Base-by-base conservation (phyloP, 345 rosid genomes). In the Salix dunnii region DNA sequence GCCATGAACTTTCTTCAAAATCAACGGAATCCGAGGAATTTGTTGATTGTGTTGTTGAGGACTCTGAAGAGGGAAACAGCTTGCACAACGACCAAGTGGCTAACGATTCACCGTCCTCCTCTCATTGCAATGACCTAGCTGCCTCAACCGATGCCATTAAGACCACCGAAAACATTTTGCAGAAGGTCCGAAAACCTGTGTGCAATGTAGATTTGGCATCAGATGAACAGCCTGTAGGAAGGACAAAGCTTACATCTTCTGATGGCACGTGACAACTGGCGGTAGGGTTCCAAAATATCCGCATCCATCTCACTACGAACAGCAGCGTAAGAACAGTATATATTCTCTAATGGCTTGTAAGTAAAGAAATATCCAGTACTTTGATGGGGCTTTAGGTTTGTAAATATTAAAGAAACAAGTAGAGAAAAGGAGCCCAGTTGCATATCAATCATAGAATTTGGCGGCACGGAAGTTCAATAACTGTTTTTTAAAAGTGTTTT, bases 41-140 rank as follows among this genome's bases (percentile, higher is more conserved):
- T 55, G 67, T 67, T 35, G 71, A 35, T 40, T 66, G 27, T 72
- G 36, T 82, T 13, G 74, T 85, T 64, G 81, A 83, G 43, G 84
- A 83, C 73, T 86, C 84, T 23, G 43, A 61, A 38, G 88, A 81
- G 40, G 60, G 35, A 42, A 68, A 3, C 43, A 35, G 10, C 30
- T 27, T 13, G 51, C 68, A 61, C 10, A 76, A 75, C 12, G 80
- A 55, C 6, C 62, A 55, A 2, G 61, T n/a, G 61, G 25, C 61
- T 21, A n/a, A 21, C 21, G 27, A n/a, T 55, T 55, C 27, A 23
- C 61, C 12, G 8, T 55, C 27, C 23, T 55, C 53, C 53, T 14
- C 5, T 16, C 49, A 46, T 46, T 46, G 33, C 78, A 53, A 48
- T 14, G 67, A 42, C 43, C 48, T 7, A 33, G n/a, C 65, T 2